Evolutionary conservation across 2,329 filamentous ascomycete species (phyloP), one percentile per base, ranked within the genome.

Genomic region (Periglandula ipomoeae): DNA sequence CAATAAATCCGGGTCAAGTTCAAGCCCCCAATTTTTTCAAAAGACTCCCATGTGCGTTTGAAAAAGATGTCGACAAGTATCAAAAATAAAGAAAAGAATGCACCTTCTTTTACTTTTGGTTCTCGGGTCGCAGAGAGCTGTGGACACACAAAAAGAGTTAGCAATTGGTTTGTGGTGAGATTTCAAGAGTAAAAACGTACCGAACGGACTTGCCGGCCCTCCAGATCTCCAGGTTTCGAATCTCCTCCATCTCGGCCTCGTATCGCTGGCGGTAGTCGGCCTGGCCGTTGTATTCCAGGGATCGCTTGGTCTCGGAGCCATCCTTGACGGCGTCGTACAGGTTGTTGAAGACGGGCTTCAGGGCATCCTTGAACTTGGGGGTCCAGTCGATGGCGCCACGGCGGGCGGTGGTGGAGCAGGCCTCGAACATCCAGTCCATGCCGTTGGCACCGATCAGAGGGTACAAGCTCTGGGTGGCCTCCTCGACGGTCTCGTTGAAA

Each of bases 371-470:
- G 89, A 98, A 98, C 69, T 80, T 81, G 71, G 85, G 84, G 69
- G 85, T 91, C 93, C 93, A 98, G 82, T 98, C 93, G 69, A 98
- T 95, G 74, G 93, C 93, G 73, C 93, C 93, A 68, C 93, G 90
- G 67, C 93, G 89, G 66, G 93, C 93, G 51, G 93, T 98, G 68
- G 93, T 98, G 56, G 91, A 97, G 87, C 93, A 98, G 60, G 93
- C 93, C 70, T 91, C 90, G 79, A 94, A 98, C 93, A 98, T 98
- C 89, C 94, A 98, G 80, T 98, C 93, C 93, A 98, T 97, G 67
- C 93, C 93, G 75, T 97, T 87, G 74, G 81, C 82, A 67, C 91
- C 93, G 66, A 98, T 98, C 67, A 98, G 81, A 57, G 93, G 93
- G 82, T 98, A 98, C 66, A 98, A 79, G 59, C 82, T 89, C 82